Percentiles rank a stretch among this genome's conserved stretches.
phyloP scores from a whole-genome alignment of 2,329 filamentous ascomycete species.

The Hypomyces perniciosus region DNA sequence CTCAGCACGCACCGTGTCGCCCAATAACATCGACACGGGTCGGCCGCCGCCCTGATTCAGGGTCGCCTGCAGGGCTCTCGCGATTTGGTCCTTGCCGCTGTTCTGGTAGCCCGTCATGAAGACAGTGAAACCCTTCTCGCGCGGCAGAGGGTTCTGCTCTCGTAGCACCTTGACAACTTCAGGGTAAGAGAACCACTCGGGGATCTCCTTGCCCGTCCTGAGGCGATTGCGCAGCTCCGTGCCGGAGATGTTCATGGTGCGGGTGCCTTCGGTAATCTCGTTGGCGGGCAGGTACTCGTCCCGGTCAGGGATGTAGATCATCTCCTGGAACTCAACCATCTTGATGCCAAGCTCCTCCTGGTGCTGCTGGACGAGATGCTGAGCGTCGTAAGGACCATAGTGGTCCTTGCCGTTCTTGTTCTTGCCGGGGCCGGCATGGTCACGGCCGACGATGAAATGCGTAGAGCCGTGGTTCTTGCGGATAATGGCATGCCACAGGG shows the following conservation, averaged over 20 bases:
- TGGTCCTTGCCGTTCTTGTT: constrained; percentile 96
- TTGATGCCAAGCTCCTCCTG: constrained; percentile 94
- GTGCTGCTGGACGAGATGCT: constrained; percentile 95
- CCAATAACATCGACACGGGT: constrained; percentile 87
- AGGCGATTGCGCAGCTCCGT: constrained; percentile 90
- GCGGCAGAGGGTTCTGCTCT: constrained; percentile 89
- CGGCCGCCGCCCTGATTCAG: constrained; percentile 97
- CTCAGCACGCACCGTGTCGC: constrained; percentile 90
- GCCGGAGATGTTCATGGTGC: constrained; percentile 81
- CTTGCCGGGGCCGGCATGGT: constrained; percentile 96
- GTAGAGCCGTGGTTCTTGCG: constrained; percentile 99
- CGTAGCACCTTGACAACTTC: constrained; percentile 95
- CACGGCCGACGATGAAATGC: constrained; percentile 98
- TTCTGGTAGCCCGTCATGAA: constrained; percentile 98
- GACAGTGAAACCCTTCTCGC: constrained; percentile 92
- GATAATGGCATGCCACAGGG: constrained; percentile 99
- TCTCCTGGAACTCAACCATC: constrained; percentile 98
- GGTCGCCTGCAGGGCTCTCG: constrained; percentile 89
- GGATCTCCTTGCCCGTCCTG: constrained; percentile 86
- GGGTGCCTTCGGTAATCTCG: constrained; percentile 75
- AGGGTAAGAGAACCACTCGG: constrained; percentile 99
- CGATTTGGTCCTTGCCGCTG: constrained; percentile 94
- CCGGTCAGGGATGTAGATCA: constrained; percentile 95
- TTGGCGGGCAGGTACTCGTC: constrained; percentile 96
- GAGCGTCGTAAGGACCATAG: constrained; percentile 97